Evolutionary conservation across 1,284 basidiomycete genomes (phyloP).

Genomic region (Hypsizygus ulmarius): DNA sequence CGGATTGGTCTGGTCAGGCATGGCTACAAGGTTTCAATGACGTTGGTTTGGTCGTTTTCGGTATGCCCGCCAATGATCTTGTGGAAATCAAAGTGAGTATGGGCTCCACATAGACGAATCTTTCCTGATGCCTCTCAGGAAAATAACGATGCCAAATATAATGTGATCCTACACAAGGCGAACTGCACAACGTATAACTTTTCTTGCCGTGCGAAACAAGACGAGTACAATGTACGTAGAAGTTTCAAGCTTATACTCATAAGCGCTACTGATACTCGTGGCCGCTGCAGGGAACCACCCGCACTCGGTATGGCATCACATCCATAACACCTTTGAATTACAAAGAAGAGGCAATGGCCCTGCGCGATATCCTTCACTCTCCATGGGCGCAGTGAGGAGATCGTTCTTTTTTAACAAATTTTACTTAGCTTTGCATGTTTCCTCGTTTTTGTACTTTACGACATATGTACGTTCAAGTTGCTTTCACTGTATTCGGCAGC

Average conservation of each 20-base stretch:
- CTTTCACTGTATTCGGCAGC: too few species aligned
- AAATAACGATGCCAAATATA: conserved; percentile 63
- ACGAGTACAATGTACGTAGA: conserved; percentile 75
- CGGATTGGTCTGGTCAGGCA: conserved; percentile 85
- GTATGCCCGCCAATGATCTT: conserved; percentile 80
- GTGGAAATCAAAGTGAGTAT: conserved; percentile 60
- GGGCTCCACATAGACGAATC: neutral
- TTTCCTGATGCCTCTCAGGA: conserved; percentile 40
- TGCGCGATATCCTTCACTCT: conserved; percentile 55
- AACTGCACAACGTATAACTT: conserved; percentile 79
- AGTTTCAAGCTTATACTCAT: neutral
- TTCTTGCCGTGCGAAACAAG: conserved; percentile 84
- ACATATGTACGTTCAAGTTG: too few species aligned
- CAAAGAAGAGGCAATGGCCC: conserved; percentile 61
- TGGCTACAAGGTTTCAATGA: conserved; percentile 99
- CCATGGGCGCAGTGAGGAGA: conserved; percentile 35
- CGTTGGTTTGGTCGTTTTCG: conserved; percentile 76
- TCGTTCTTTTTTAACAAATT: neutral
- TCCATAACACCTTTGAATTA: conserved; percentile 70
- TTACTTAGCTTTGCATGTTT: neutral
- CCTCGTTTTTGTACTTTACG: conserved; percentile 1
- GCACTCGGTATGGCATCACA: conserved; percentile 81
- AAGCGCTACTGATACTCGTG: conserved; percentile 8
- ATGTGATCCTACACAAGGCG: conserved; percentile 62
- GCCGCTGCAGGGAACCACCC: conserved; percentile 60